Percentiles rank a stretch among this genome's conserved stretches.
Conservation (phyloP, 2,329 filamentous ascomycete species). For the Beauveria sp. region DNA sequence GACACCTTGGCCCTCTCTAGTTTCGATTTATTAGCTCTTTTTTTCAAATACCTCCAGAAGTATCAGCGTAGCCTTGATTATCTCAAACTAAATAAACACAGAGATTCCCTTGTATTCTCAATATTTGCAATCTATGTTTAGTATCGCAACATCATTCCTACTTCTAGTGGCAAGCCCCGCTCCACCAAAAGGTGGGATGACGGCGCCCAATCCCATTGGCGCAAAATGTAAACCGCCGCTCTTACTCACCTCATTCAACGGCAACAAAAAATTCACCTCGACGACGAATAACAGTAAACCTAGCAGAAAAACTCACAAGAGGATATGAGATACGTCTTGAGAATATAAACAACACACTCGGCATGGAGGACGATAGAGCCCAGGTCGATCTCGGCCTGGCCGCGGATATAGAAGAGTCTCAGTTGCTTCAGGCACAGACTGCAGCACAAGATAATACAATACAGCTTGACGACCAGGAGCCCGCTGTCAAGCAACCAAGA, state of each 20-base stretch:
- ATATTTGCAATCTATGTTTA: not conserved
- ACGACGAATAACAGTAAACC: not conserved
- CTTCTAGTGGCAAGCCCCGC: not conserved
- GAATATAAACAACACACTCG: not conserved
- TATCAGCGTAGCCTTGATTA: too few species aligned
- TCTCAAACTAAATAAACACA: too few species aligned
- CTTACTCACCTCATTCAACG: conserved; percentile 4
- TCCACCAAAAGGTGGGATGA: conserved; percentile 4
- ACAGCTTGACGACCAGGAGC: conserved; percentile 28
- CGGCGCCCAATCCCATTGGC: conserved; percentile 9
- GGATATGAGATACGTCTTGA: not conserved
- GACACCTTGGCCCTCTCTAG: too few species aligned
- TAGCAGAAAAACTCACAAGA: not conserved
- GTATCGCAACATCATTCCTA: not conserved
- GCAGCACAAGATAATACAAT: conserved; percentile 19
- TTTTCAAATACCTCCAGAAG: too few species aligned
- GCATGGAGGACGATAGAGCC: conserved; percentile 71
- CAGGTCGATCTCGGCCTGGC: conserved; percentile 63
- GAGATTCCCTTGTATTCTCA: too few species aligned
- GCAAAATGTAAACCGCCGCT: conserved; percentile 10
- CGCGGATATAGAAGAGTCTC: conserved; percentile 51
- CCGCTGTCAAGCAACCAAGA: conserved; percentile 64
- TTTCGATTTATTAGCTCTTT: too few species aligned
- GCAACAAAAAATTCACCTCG: not conserved
- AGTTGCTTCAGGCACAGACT: conserved; percentile 28